phyloP scores from a whole-genome alignment of 2,329 filamentous ascomycete genomes.

The Epicoccum sorghinum region DNA sequence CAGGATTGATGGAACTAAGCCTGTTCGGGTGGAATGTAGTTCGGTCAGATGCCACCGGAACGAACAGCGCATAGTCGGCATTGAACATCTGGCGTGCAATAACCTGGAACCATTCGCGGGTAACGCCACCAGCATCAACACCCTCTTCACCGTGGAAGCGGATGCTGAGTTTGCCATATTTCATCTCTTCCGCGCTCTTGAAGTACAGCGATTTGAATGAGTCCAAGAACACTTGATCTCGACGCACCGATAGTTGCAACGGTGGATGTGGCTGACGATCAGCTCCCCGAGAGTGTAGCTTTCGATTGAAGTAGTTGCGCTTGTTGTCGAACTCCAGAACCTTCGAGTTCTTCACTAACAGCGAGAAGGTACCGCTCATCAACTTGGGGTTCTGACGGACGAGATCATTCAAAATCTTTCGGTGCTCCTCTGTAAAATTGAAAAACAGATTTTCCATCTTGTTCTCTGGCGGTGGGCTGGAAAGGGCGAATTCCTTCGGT shows the following conservation, averaged over 20 bases:
- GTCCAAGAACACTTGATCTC: constrained; percentile 96
- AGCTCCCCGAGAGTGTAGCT: constrained; percentile 77
- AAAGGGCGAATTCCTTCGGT: constrained; percentile 71
- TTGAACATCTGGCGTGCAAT: constrained; percentile 99
- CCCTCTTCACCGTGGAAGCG: constrained; percentile 97
- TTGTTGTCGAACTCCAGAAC: constrained; percentile 99
- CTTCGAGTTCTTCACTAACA: constrained; percentile 97
- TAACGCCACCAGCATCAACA: constrained; percentile 96
- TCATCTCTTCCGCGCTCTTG: constrained; percentile 96
- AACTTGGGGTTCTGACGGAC: constrained; percentile 96
- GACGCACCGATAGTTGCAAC: constrained; percentile 85
- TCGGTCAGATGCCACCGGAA: constrained; percentile 92
- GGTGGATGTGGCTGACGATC: constrained; percentile 73
- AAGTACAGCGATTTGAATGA: constrained; percentile 98
- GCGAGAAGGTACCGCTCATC: constrained; percentile 96
- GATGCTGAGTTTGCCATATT: constrained; percentile 97
- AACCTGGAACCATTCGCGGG: constrained; percentile 98
- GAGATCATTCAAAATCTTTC: constrained; percentile 96
- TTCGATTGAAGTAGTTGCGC: constrained; percentile 96
- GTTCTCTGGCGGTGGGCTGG: constrained; percentile 78
- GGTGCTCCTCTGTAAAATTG: constrained; percentile 95
- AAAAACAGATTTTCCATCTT: constrained; percentile 93
- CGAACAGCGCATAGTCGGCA: constrained; percentile 95
- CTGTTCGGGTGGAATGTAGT: constrained; percentile 99
- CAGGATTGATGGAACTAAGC: constrained; percentile 89